These are phyloP conservation scores for Pythium dissotocum DNA, from an alignment of 352 stramenopile genomes.

Conservation along the genomic window DNA sequence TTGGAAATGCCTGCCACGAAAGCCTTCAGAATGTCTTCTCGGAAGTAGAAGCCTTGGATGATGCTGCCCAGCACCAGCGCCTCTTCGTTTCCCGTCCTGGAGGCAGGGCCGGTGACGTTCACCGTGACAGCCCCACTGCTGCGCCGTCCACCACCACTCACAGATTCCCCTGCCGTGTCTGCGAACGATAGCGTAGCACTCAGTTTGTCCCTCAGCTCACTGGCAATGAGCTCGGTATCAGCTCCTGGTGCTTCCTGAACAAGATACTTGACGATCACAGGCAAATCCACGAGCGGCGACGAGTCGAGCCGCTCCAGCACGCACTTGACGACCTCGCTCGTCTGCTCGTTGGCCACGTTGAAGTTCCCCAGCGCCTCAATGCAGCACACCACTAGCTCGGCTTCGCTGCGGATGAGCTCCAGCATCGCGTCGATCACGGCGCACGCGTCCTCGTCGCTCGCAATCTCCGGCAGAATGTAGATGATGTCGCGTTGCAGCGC, in stretches of 20 bases:
- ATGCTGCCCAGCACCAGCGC: constrained; percentile 48
- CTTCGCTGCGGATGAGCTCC: constrained; percentile 55
- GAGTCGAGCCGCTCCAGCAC: constrained; percentile 54
- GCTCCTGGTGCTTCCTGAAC: constrained; percentile 44
- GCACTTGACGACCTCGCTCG: constrained; percentile 34
- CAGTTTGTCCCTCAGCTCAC: constrained; percentile 49
- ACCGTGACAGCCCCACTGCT: constrained; percentile 4
- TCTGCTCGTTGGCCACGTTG: constrained; percentile 50
- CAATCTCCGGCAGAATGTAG: constrained; percentile 67
- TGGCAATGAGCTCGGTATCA: constrained; percentile 40
- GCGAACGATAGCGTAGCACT: constrained; percentile 41
- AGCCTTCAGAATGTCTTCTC: constrained; percentile 45
- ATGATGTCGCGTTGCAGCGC: constrained; percentile 64
- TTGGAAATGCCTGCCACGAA: constrained; percentile 34
- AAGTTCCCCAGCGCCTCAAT: constrained; percentile 70
- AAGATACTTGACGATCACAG: constrained; percentile 65
- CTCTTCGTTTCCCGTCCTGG: constrained; percentile 40
- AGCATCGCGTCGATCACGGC: constrained; percentile 52
- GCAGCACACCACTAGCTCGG: constrained; percentile 48
- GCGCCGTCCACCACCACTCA: not conserved
- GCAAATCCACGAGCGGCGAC: constrained; percentile 46
- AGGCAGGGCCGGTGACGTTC: not conserved
- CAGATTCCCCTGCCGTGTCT: constrained; percentile 3
- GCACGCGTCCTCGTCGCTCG: constrained; percentile 43
- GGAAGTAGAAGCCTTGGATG: constrained; percentile 56